A percentile compares a stretch with the other conserved stretches of the same genome.
Conservation (phyloP, 176 grass and related monocot species). For the Tuctoria greenei region DNA sequence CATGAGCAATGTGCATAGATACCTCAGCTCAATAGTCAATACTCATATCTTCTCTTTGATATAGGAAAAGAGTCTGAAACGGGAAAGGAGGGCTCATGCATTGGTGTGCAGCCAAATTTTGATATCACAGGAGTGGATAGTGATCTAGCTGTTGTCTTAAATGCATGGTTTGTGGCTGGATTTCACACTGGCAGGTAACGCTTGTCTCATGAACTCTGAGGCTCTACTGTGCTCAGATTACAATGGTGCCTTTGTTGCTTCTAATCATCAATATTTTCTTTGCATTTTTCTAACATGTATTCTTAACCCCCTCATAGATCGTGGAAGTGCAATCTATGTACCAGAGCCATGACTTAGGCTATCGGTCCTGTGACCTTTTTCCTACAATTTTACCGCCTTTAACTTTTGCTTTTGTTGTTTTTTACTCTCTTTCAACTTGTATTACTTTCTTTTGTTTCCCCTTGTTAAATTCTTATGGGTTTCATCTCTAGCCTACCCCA, state of each 20-base stretch:
- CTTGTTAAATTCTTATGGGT: too few relatives aligned
- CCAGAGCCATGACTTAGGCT: too few relatives aligned
- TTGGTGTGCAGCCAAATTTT: conserved; percentile 36
- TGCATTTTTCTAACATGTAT: not conserved
- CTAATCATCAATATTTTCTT: not conserved
- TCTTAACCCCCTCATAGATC: too few relatives aligned
- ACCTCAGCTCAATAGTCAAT: not conserved
- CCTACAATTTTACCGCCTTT: not conserved
- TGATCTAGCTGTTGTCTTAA: conserved; percentile 68
- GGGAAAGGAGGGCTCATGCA: conserved; percentile 37
- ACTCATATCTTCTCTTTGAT: conserved; percentile 12
- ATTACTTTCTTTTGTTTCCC: not conserved
- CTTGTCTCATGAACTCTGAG: not conserved
- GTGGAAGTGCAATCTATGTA: too few relatives aligned
- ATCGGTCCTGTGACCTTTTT: too few relatives aligned
- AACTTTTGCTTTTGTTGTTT: not conserved
- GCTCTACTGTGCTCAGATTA: not conserved
- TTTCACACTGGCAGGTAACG: conserved; percentile 84
- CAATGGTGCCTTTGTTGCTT: not conserved
- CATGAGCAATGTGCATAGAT: conserved; percentile 14
- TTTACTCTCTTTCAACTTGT: not conserved
- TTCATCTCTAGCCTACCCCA: too few relatives aligned
- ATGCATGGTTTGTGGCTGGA: conserved; percentile 84
- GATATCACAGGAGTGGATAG: conserved; percentile 35
- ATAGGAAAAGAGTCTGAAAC: conserved; percentile 22